Base-by-base conservation (phyloP, 768 basidiomycete genomes). In the Leucosporidium scottii region DNA sequence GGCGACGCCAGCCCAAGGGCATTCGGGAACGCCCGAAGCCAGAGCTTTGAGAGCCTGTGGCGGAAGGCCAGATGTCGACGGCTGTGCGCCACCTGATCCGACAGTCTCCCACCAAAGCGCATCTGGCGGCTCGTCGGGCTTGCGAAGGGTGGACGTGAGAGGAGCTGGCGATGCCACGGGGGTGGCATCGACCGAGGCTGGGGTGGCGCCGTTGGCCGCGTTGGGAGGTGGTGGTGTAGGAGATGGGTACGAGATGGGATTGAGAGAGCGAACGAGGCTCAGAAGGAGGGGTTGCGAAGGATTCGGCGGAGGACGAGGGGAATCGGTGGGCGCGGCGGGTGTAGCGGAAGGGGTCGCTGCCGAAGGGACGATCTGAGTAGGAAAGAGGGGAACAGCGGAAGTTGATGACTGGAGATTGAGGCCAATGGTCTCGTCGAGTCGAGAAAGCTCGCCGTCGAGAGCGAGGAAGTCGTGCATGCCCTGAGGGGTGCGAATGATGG, bases 41-140 rank as follows among this genome's bases (percentile, higher is more conserved):
- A 54, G 27, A 13, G 53, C 53, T 8, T 44, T 44, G 39, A 44
- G 39, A 44, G 39, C 39, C 15, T 44, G 39, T 15, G 39, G 39
- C 13, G 39, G 39, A 2, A 44, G 39, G 39, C 39, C 39, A 44
- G 39, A 44, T 10, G 39, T 44, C 39, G 39, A 44, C 3, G 39
- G 39, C 2, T 44, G 39, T 2, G 39, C 39, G 39, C 39, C 39
- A 13, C 39, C 13, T 17, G 39, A 8, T 44, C 28, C 67, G 57
- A 72, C 64, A 34, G 68, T 47, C n/a, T 72, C 71, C 71, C 71
- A 72, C 71, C 71, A 72, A 1, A 72, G 39, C 6, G 67, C 62
- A 13, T 72, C 71, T 48, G 68, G 64, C 20, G 71, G 67, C 18
- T 68, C 64, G 47, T 48, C 4, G 6, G 67, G 64, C 15, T 66